Percentiles rank a stretch among this genome's conserved stretches.
Conservation (phyloP, 108 stramenopile genomes). For the Nitzschia sp. region DNA sequence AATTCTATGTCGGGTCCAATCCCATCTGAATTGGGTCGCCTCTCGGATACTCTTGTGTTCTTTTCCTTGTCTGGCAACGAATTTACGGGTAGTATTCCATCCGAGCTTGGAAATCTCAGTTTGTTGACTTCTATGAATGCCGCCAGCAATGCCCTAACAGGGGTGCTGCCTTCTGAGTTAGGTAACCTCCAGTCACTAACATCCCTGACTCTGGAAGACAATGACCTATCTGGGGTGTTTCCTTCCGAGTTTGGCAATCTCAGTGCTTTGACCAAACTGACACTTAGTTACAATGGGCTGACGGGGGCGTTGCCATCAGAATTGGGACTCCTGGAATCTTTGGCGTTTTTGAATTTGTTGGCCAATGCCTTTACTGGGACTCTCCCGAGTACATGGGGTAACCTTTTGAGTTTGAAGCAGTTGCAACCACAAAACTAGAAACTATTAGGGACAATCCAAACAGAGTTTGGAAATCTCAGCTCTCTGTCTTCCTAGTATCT, state of each 20-base stretch:
- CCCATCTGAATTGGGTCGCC: slow-evolving; percentile 45
- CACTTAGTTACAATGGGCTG: slow-evolving; percentile 39
- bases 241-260: slow-evolving; percentile 44
- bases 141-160: slow-evolving; percentile 42
- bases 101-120: slow-evolving; percentile 31
- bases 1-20: slow-evolving; percentile 43
- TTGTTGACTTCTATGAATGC: slow-evolving; percentile 35
- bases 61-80: slow-evolving; percentile 29
- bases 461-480: slow-evolving; percentile 14
- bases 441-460: slow-evolving; percentile 24
- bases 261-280: slow-evolving; percentile 24
- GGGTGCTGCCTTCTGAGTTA: slow-evolving; percentile 34
- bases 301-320: slow-evolving; percentile 37
- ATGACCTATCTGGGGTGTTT: slow-evolving; percentile 47
- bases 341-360: too few species aligned
- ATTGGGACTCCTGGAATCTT: slow-evolving; percentile 36
- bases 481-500: slow-evolving; percentile 28
- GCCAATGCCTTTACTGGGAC: too few species aligned
- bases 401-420: too few species aligned
- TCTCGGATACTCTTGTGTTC: slow-evolving; percentile 43
- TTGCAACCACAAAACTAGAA: too few species aligned
- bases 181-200: slow-evolving; percentile 29
- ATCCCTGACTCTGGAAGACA: slow-evolving; percentile 35
- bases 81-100: slow-evolving; percentile 25
- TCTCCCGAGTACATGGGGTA: slow-evolving; percentile 11